phyloP scores from a whole-genome alignment of 225 moss, liverwort and hornwort genomes.

The Anthoceros angustus region DNA sequence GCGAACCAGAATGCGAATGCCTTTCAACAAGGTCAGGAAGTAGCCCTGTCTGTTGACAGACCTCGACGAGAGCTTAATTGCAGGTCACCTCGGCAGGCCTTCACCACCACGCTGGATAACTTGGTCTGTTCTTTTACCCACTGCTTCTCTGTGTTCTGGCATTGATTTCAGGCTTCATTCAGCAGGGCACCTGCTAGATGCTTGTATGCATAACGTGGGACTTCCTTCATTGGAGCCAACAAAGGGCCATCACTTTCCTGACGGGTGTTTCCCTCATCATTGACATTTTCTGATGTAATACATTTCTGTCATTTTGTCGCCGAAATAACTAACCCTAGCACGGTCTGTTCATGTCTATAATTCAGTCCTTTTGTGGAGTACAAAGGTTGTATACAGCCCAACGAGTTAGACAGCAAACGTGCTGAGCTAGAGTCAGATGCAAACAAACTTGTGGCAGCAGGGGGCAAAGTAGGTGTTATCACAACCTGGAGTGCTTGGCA shows the following conservation, averaged over 20 bases:
- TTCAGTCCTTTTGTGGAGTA: slow-evolving; percentile 73
- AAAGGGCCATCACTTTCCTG: slow-evolving; percentile 69
- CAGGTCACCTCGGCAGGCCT: slow-evolving; percentile 19
- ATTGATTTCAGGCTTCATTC: slow-evolving; percentile 39
- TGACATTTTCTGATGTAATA: too few species aligned
- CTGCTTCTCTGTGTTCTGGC: neutral
- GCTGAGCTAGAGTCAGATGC: slow-evolving; percentile 50
- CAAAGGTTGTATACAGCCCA: slow-evolving; percentile 38
- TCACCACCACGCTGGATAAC: neutral
- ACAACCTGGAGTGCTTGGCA: neutral
- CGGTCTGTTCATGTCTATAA: neutral
- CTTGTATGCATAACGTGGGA: slow-evolving; percentile 43
- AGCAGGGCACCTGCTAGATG: slow-evolving; percentile 65
- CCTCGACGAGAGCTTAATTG: slow-evolving; percentile 37
- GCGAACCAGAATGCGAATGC: slow-evolving; percentile 8
- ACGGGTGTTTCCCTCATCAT: slow-evolving; percentile 23
- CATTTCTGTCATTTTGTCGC: neutral
- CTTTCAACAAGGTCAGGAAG: slow-evolving; percentile 40
- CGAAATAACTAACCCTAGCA: slow-evolving; percentile 1
- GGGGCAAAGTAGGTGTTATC: slow-evolving; percentile 34
- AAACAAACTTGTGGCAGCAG: slow-evolving; percentile 32
- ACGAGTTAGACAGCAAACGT: slow-evolving; percentile 41
- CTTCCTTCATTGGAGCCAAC: slow-evolving; percentile 40
- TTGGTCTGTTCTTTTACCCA: slow-evolving; percentile 3
- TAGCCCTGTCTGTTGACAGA: slow-evolving; percentile 32